Evolutionary conservation across 2,329 filamentous ascomycete species (phyloP).

Genomic region (Fusarium penzigii): DNA sequence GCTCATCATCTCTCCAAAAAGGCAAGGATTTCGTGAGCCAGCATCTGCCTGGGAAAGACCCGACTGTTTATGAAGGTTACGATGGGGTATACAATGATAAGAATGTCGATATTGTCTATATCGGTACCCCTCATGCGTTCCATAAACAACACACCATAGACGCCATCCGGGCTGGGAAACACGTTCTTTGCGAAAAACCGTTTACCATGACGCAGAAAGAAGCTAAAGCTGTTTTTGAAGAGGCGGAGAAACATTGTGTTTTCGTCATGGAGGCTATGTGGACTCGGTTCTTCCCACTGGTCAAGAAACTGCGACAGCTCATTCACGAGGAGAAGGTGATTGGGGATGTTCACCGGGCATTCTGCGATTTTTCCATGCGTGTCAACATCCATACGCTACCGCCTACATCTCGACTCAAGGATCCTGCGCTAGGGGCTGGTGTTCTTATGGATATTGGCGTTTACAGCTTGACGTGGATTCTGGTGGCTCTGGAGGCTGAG

Average conservation of each 20-base stretch:
- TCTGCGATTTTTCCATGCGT: constrained; percentile 41
- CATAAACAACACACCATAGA: constrained; percentile 44
- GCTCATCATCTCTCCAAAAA: constrained; percentile 40
- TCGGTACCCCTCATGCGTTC: constrained; percentile 44
- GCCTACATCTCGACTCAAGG: constrained; percentile 34
- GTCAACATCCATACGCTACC: constrained; percentile 34
- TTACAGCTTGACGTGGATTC: constrained; percentile 41
- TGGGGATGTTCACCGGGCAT: constrained; percentile 39
- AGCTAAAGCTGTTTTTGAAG: constrained; percentile 38
- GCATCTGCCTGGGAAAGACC: constrained; percentile 27
- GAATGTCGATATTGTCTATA: constrained; percentile 45
- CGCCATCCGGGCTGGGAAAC: constrained; percentile 43
- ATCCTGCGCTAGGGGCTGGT: constrained; percentile 41
- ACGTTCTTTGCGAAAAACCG: constrained; percentile 47
- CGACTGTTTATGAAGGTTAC: constrained; percentile 41
- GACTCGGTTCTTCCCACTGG: constrained; percentile 43
- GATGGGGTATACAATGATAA: constrained; percentile 40
- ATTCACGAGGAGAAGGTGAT: constrained; percentile 41
- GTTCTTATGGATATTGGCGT: constrained; percentile 44
- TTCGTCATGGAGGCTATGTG: constrained; percentile 49
- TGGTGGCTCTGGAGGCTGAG: constrained; percentile 34
- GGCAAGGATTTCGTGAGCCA: constrained; percentile 40
- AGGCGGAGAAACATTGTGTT: constrained; percentile 39
- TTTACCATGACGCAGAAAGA: constrained; percentile 42
- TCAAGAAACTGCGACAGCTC: constrained; percentile 33